phyloP scores from a whole-genome alignment of 257 asterid species.

The Przewalskia tangutica region DNA sequence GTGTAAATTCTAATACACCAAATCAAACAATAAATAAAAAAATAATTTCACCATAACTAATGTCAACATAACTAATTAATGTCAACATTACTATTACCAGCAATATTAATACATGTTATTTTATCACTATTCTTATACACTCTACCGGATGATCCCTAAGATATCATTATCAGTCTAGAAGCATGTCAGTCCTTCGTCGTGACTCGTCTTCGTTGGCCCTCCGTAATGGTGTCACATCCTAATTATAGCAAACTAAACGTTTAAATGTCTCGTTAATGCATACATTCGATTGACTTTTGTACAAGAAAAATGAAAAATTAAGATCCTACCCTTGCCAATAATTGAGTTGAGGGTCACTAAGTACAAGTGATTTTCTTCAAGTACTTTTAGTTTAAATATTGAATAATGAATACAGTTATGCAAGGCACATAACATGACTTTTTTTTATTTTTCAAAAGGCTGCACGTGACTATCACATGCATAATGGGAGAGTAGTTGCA shows the following conservation, averaged over 20 bases:
- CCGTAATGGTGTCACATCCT: background rate
- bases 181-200: too few species aligned
- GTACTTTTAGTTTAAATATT: background rate
- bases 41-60: too few species aligned
- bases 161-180: too few species aligned
- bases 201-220: too few species aligned
- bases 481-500: constrained; percentile 6
- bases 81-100: too few species aligned
- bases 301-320: background rate
- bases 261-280: background rate
- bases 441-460: too few species aligned
- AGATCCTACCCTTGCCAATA: background rate
- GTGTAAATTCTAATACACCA: too few species aligned
- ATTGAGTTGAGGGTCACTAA: constrained; percentile 2
- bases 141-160: too few species aligned
- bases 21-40: too few species aligned
- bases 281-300: background rate
- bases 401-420: background rate
- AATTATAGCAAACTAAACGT: background rate
- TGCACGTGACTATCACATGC: constrained; percentile 22
- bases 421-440: background rate
- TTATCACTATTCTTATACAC: too few species aligned
- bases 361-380: background rate
- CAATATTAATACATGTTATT: too few species aligned
- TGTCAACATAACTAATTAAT: too few species aligned